Percentiles rank a stretch among this genome's conserved stretches.
Conservation (phyloP, 768 basidiomycete genomes). For the Mycena amicta region DNA sequence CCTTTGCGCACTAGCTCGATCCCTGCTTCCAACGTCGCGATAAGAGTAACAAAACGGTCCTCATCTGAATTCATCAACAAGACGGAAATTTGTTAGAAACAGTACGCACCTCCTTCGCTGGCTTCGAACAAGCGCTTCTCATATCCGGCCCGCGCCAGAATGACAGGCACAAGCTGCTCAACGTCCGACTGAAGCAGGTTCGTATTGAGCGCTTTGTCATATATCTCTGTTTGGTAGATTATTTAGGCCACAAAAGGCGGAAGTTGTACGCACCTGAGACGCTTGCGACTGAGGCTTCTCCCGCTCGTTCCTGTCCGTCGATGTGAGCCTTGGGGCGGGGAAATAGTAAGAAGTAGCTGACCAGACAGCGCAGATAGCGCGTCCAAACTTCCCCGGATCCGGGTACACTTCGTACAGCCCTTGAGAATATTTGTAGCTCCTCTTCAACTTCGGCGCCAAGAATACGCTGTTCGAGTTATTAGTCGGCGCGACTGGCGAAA, state of each 20-base stretch:
- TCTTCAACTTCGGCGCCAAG: conserved; percentile 44
- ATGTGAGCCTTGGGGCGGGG: not conserved
- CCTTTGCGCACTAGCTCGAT: conserved; percentile 64
- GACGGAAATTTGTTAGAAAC: conserved; percentile 1
- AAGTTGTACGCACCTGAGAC: not conserved
- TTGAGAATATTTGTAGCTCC: conserved; percentile 46
- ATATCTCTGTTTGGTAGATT: conserved; percentile 47
- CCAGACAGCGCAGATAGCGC: conserved; percentile 72
- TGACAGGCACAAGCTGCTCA: conserved; percentile 65
- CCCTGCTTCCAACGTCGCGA: conserved; percentile 64
- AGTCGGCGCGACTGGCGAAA: not conserved
- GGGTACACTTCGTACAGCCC: conserved; percentile 75
- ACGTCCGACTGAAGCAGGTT: conserved; percentile 58
- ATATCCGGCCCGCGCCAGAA: conserved; percentile 66
- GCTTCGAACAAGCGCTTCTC: conserved; percentile 59
- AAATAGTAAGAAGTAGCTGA: conserved; percentile 31
- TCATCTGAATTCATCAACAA: conserved; percentile 36
- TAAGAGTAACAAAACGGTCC: conserved; percentile 51
- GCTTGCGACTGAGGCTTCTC: conserved; percentile 25
- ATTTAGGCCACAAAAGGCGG: not conserved
- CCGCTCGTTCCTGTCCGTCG: conserved; percentile 44
- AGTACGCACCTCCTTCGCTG: conserved; percentile 41
- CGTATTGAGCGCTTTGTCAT: conserved; percentile 55
- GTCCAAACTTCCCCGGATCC: conserved; percentile 80
- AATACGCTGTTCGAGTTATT: conserved; percentile 41